Evolutionary conservation across 768 basidiomycete species (phyloP), one percentile per base, ranked within the genome.

Genomic region (Trametes maxima): DNA sequence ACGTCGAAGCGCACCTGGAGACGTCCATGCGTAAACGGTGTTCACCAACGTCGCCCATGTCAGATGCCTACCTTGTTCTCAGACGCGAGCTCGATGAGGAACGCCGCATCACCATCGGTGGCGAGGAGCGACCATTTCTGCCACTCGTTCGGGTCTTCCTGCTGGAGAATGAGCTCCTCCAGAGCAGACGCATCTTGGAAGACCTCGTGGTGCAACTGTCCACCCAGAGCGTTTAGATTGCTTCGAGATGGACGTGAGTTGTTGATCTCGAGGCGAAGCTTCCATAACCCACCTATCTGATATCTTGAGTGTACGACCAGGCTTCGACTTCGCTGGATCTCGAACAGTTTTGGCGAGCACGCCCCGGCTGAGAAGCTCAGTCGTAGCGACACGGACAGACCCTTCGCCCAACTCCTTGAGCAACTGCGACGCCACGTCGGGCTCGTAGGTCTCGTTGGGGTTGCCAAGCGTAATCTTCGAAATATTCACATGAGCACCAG

Each of bases 121-220:
- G 92, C 85, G 33, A 89, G 76, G 47, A 93, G 70, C 0, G 91
- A 85, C 94, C 95, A 97, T 56, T 89, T 86, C 47, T 85, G 81
- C 82, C 85, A 89, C 1, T 60, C 51, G 2, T 54, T 24, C 10
- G 25, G 17, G 19, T 80, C 76, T 12, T 80, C 80, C 43, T 79
- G 79, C 24, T 73, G 59, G 14, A 46, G 67, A 22, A 82, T 79
- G 14, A 85, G 73, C 5, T 86, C 84, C 57, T 90, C 86, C 36
- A 92, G 72, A 14, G 83, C 78, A 22, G 76, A 69, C 2, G 93
- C 90, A 69, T 94, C 92, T 62, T 86, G 83, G 67, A 86, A 89
- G 21, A 88, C 77, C 51, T 92, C 88, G 25, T 75, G 76, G 4
- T 84, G 72, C 46, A 93, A 77, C 19, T 80, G 77, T 0, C 92